A percentile compares a stretch with the other conserved stretches of the same genome.
Conservation (phyloP, 169 alveolate species). For the Pseudocohnilembus persalinus region DNA sequence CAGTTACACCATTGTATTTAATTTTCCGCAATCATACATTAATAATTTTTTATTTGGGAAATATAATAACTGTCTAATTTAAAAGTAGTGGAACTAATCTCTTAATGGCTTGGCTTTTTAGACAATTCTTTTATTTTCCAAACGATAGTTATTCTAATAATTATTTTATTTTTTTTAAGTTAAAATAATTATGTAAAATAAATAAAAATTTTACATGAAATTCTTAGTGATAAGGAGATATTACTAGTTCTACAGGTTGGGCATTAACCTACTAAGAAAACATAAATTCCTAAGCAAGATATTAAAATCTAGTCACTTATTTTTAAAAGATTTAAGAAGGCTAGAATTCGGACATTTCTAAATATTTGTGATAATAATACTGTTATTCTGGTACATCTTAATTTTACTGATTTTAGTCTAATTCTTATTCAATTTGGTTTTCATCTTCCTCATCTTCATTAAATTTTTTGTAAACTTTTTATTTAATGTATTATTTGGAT, state of each 20-base stretch:
- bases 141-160: not conserved
- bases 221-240: not conserved
- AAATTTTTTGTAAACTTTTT: no score
- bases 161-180: not conserved
- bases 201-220: not conserved
- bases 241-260: constrained; percentile 2
- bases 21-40: constrained; percentile 96
- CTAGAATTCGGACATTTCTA: not conserved
- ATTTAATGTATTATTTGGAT: no score
- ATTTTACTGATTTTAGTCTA: no score
- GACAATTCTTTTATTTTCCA: not conserved
- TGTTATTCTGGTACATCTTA: no score
- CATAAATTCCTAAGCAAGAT: not conserved
- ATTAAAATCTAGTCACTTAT: no score
- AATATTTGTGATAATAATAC: not conserved
- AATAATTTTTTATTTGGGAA: constrained; percentile 83
- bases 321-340: not conserved
- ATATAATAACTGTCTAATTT: constrained; percentile 37
- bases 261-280: not conserved
- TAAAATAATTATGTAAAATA: not conserved
- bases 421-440: no score
- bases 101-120: not conserved
- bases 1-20: constrained; percentile 74
- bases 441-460: no score
- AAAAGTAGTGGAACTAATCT: constrained; percentile 13